Evolutionary conservation across 2,329 filamentous ascomycete genomes (phyloP), one percentile per base, ranked within the genome.

Genomic region (Clonostachys solani): DNA sequence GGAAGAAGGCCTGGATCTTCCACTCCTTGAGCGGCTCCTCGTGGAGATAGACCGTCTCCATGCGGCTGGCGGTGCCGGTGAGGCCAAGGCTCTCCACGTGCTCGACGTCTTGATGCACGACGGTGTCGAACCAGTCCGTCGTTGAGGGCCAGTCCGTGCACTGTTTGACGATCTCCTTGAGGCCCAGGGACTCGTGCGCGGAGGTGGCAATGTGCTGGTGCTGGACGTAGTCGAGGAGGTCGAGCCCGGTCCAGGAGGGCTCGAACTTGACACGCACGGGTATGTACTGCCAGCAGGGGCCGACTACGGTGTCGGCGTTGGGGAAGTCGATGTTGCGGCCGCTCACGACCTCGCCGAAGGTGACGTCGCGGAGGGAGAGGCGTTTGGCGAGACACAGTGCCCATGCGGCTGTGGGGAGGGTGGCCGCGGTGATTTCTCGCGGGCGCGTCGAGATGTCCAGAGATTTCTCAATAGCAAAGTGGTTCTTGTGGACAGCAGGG

Each of bases 321-420:
- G 74, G 66, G 45, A 83, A 68, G 47, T 77, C 77, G 16, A 79
- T 74, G 57, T 81, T 83, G 42, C 84, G 77, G 0, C 84, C 84
- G 49, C 75, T 83, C 40, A 84, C 81, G 1, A 86, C 83, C 54
- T 84, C 79, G 29, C 83, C 83, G 51, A 87, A 87, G 9, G 81
- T 73, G 36, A 87, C 77, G 56, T 87, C 83, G 3, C 68, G 68
- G 15, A 68, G 61, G 2, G 60, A 59, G 1, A 78, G 71, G 12
- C 78, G 73, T 5, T 74, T 76, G 2, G 83, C 77, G 2, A 87
- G 74, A 16, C 77, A 78, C 8, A 86, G 60, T 0, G 82, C 80
- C 83, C 83, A 87, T 0, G 81, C 81, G 1, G 83, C 81, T 0
- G 83, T 84, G n/a, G 83, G 82, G 0, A 87, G 67, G 0, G 81